These are phyloP conservation scores for Solanum chilense DNA, from an alignment of 257 asterid genomes.

Conservation along the genomic window DNA sequence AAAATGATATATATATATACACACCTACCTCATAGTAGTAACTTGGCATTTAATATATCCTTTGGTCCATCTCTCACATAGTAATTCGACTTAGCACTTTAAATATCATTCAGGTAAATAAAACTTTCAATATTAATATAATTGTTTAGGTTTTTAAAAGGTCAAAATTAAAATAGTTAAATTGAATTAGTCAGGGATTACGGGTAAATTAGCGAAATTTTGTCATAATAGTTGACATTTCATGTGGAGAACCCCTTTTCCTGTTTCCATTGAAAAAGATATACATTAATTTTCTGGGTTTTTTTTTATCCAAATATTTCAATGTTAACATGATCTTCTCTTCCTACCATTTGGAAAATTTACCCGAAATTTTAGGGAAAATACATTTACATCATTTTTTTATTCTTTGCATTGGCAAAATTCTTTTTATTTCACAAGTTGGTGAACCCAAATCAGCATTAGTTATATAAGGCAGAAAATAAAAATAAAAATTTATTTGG, in stretches of 20 bases:
- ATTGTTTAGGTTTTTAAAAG: background rate
- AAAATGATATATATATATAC: background rate
- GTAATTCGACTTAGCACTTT: background rate
- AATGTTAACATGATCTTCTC: background rate
- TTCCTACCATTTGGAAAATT: background rate
- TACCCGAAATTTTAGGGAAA: background rate
- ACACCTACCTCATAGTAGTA: background rate
- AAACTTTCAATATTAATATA: background rate
- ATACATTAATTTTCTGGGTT: background rate
- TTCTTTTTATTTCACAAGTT: background rate
- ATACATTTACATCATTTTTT: background rate
- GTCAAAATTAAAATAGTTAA: background rate
- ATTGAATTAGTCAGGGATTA: background rate
- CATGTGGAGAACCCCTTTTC: background rate
- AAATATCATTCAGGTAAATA: background rate
- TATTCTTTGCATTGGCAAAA: background rate
- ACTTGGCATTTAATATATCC: background rate
- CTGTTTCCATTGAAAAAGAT: background rate
- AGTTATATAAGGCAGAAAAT: background rate
- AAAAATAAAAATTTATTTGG: background rate
- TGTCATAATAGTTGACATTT: background rate
- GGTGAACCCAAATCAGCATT: background rate
- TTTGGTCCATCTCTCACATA: background rate
- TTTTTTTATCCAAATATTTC: background rate
- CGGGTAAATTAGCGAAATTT: background rate